phyloP scores from a whole-genome alignment of 202 grass and related monocot species.

The Setaria italica region DNA sequence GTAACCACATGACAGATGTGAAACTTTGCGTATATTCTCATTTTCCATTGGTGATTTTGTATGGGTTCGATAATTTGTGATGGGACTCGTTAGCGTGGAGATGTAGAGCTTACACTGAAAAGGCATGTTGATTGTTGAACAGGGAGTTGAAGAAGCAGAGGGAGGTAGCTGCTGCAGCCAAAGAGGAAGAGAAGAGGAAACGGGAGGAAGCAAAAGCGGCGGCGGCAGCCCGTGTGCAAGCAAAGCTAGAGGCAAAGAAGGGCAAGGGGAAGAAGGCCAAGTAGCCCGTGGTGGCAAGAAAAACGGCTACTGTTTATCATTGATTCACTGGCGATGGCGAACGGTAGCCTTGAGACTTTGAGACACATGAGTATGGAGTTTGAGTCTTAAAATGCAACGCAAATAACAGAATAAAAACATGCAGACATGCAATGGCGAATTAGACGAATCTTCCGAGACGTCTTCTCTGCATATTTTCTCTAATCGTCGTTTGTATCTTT shows the following conservation, averaged over 20 bases:
- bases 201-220: slow-evolving; percentile 75
- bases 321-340: too few relatives aligned
- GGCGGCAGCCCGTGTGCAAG: slow-evolving; percentile 30
- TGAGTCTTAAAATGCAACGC: slow-evolving; percentile 10
- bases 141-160: slow-evolving; percentile 62
- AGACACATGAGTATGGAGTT: not conserved
- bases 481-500: too few relatives aligned
- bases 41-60: slow-evolving; percentile 8
- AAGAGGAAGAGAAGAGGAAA: slow-evolving; percentile 67
- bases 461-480: too few relatives aligned
- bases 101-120: not conserved
- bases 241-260: too few relatives aligned
- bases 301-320: too few relatives aligned
- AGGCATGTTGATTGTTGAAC: too few relatives aligned
- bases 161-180: slow-evolving; percentile 52
- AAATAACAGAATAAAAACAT: not conserved
- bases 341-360: not conserved
- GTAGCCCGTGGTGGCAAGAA: slow-evolving; percentile 53
- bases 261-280: too few relatives aligned
- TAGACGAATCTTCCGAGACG: not conserved
- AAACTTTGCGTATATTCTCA: not conserved
- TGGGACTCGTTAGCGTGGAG: slow-evolving; percentile 18
- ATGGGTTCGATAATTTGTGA: not conserved
- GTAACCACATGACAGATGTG: too few relatives aligned
- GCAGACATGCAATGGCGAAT: not conserved